Evolutionary conservation across 257 asterid genomes (phyloP), one percentile per base, ranked within the genome.

Genomic region (Verbascum thapsus): DNA sequence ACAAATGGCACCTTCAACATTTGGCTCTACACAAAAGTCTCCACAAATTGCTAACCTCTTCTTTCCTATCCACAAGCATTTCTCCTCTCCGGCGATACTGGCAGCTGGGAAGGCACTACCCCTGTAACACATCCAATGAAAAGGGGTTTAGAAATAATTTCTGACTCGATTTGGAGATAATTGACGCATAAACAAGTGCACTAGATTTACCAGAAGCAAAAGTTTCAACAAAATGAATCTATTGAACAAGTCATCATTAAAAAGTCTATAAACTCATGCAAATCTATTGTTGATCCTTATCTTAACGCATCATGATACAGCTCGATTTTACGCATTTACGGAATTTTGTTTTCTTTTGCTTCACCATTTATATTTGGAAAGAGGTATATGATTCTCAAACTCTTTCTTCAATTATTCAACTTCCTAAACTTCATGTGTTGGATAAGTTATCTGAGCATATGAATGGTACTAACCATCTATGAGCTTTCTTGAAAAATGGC

Each of bases 91-190:
- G 11, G 78, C 91, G 60, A 86, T 41, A 76, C 81, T 78, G 45
- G 77, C 61, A 34, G 78, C 83, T 60, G 98, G 96, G 76, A 91
- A 91, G 15, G 98, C 95, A 66, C 91, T 67, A 40, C 96, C 97
- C 98, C 98, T 91, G 80, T 8, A 56, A 41, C 34, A 34, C 68
- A 68, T 35, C 57, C 43, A 18, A 51, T 53, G 44, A 37, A 49
- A 4, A 19, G 30, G 20, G 43, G 30, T 39, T 5, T 8, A 5
- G 5, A 23, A 48, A 52, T 6, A 55, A 43, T 8, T 41, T 22
- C 38, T 1, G 7, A n/a, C 23, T n/a, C n/a, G n/a, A n/a, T n/a
- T n/a, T n/a, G n/a, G 32, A 4, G 7, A 2, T 8, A 11, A 7
- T 9, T 51, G 44, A 12, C 40, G 41, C 48, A 51, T 18, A 52